Conservation (phyloP, 768 basidiomycete genomes). For the Phlebiopsis gigantea region DNA sequence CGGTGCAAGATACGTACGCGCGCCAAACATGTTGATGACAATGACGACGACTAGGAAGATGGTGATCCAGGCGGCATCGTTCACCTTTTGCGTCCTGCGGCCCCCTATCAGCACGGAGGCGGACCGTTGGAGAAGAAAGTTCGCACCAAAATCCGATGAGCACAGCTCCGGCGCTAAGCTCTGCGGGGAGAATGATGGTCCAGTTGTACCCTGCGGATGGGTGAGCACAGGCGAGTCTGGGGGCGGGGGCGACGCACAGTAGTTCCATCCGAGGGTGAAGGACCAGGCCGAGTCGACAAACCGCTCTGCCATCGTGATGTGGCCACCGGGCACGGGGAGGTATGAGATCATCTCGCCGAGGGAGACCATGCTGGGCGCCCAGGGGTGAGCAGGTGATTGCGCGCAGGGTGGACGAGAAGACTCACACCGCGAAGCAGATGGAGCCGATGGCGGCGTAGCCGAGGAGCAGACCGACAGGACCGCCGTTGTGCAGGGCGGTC, state of each 20-base stretch:
- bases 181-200: conserved; percentile 65
- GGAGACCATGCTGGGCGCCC: conserved; percentile 41
- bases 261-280: conserved; percentile 48
- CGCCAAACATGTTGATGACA: conserved; percentile 69
- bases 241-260: conserved; percentile 30
- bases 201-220: conserved; percentile 41
- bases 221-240: neutral
- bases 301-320: conserved; percentile 76
- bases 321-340: conserved; percentile 74
- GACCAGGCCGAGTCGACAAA: conserved; percentile 77
- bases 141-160: conserved; percentile 61
- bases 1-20: conserved; percentile 33
- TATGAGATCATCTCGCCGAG: conserved; percentile 74
- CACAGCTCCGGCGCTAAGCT: conserved; percentile 70
- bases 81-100: conserved; percentile 34
- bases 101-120: conserved; percentile 18
- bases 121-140: neutral
- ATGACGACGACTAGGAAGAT: conserved; percentile 74
- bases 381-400: neutral
- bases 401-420: neutral
- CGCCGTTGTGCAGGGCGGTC: conserved; percentile 29
- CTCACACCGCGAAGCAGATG: conserved; percentile 56
- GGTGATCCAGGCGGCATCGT: conserved; percentile 74
- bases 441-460: conserved; percentile 64
- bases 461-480: conserved; percentile 66